Conservation (phyloP, 768 basidiomycete species). For the Leucosporidium scottii region DNA sequence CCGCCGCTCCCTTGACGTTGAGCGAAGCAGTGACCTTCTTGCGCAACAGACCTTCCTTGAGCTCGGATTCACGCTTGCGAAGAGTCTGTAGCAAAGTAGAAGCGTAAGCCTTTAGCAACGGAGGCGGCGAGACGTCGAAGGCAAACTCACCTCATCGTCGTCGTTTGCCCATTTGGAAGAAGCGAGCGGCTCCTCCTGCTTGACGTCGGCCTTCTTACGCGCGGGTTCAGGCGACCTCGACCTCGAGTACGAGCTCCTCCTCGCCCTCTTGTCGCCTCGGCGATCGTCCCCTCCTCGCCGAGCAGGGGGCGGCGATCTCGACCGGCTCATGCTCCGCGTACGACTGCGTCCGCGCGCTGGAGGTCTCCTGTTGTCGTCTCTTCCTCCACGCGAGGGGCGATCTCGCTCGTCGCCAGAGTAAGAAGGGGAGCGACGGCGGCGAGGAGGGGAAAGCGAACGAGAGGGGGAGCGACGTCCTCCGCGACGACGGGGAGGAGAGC, state of each 20-base stretch:
- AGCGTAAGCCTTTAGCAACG: no score
- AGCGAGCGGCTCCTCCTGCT: slow-evolving; percentile 1
- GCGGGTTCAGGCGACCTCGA: slow-evolving; percentile 1
- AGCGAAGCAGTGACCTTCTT: slow-evolving; percentile 16
- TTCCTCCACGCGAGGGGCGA: background rate
- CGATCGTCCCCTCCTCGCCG: background rate
- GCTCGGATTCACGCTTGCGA: slow-evolving; percentile 12
- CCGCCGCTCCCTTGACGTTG: background rate
- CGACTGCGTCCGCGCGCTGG: background rate
- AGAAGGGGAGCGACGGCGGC: slow-evolving; percentile 9
- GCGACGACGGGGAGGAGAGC: background rate
- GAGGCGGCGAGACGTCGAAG: no score
- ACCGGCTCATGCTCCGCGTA: background rate
- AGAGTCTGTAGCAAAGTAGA: background rate
- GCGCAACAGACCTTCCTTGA: slow-evolving; percentile 26
- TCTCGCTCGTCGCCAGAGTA: background rate
- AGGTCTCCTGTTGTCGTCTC: background rate
- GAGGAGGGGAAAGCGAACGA: background rate
- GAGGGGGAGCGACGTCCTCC: slow-evolving; percentile 1
- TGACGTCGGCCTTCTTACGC: background rate
- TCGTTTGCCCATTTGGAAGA: background rate
- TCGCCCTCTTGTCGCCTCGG: slow-evolving; percentile 1
- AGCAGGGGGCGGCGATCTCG: slow-evolving; percentile 1
- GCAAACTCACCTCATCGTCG: slow-evolving; percentile 6
- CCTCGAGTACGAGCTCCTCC: background rate